Evolutionary conservation across 768 basidiomycete genomes (phyloP).

Genomic region (Holtermanniella nyarrowii): DNA sequence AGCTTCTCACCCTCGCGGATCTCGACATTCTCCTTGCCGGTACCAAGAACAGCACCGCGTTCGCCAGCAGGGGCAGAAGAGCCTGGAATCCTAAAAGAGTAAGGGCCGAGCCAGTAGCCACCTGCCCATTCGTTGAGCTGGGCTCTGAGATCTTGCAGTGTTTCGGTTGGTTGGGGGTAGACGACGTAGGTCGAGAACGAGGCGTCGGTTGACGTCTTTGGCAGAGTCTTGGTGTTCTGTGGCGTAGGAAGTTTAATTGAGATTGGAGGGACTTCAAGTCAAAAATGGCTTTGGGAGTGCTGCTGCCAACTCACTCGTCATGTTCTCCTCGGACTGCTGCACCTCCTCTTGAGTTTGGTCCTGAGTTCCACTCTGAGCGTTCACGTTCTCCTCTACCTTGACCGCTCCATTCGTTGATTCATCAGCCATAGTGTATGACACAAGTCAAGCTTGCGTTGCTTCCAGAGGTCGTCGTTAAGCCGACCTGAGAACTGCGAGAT

Average conservation of each 20-base stretch:
- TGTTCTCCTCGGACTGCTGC: too few species aligned
- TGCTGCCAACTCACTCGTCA: too few species aligned
- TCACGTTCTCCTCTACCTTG: too few species aligned
- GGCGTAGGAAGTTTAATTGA: constrained; percentile 33
- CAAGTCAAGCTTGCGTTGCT: too few species aligned
- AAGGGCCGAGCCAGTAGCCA: constrained; percentile 45
- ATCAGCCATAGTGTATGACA: too few species aligned
- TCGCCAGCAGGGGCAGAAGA: constrained; percentile 13
- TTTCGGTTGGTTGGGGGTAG: constrained; percentile 36
- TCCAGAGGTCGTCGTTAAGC: too few species aligned
- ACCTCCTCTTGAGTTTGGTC: too few species aligned
- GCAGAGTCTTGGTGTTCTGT: constrained; percentile 25
- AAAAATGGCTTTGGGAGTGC: too few species aligned
- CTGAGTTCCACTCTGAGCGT: too few species aligned
- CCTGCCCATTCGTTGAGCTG: constrained; percentile 42
- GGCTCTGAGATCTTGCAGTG: constrained; percentile 40
- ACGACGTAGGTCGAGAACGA: constrained; percentile 19
- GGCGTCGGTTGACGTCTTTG: constrained; percentile 9
- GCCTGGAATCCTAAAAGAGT: constrained; percentile 37
- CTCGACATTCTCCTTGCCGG: constrained; percentile 29
- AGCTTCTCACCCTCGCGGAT: constrained; percentile 37
- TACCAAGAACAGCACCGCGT: constrained; percentile 25
- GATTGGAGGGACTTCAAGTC: constrained; percentile 27
- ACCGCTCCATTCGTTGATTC: too few species aligned
- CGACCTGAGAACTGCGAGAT: too few species aligned